Conservation (phyloP, 306 rosid genomes). For the Abrus pulchellus region DNA sequence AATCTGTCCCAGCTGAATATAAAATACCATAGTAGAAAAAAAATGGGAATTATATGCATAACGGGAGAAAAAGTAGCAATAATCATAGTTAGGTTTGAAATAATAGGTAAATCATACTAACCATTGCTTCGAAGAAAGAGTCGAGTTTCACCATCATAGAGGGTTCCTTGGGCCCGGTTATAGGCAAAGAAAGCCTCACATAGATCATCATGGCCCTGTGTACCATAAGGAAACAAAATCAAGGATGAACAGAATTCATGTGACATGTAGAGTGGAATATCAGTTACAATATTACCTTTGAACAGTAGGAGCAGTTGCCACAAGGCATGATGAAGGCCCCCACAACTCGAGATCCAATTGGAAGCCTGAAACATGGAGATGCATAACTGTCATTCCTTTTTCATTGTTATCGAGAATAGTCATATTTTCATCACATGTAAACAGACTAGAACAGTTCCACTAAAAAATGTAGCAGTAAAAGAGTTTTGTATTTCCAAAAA, state of each 20-base stretch:
- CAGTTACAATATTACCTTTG: slow-evolving; percentile 65
- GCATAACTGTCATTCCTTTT: not conserved
- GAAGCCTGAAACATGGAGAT: slow-evolving; percentile 66
- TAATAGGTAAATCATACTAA: slow-evolving; percentile 47
- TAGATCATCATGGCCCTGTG: slow-evolving; percentile 93
- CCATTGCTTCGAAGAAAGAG: slow-evolving; percentile 79
- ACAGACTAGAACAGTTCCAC: slow-evolving; percentile 14
- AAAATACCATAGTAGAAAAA: not conserved
- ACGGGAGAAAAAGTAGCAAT: slow-evolving; percentile 6
- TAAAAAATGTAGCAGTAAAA: slow-evolving; percentile 15
- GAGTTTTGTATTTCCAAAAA: not conserved
- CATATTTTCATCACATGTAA: not conserved
- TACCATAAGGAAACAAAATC: slow-evolving; percentile 43
- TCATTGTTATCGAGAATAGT: slow-evolving; percentile 24
- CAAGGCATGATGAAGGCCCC: slow-evolving; percentile 99
- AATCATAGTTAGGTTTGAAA: slow-evolving; percentile 18
- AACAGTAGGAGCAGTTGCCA: slow-evolving; percentile 86
- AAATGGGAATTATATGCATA: not conserved
- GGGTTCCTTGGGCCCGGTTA: slow-evolving; percentile 95
- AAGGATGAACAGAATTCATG: slow-evolving; percentile 35
- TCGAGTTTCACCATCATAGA: slow-evolving; percentile 96
- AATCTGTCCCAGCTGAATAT: slow-evolving; percentile 31
- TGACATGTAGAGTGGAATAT: slow-evolving; percentile 26
- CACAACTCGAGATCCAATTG: slow-evolving; percentile 80
- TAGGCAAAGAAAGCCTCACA: slow-evolving; percentile 93